Evolutionary conservation across 164 flowering plant genomes (phyloP), one percentile per base, ranked within the genome.

Genomic region (Dillenia suffruticosa): DNA sequence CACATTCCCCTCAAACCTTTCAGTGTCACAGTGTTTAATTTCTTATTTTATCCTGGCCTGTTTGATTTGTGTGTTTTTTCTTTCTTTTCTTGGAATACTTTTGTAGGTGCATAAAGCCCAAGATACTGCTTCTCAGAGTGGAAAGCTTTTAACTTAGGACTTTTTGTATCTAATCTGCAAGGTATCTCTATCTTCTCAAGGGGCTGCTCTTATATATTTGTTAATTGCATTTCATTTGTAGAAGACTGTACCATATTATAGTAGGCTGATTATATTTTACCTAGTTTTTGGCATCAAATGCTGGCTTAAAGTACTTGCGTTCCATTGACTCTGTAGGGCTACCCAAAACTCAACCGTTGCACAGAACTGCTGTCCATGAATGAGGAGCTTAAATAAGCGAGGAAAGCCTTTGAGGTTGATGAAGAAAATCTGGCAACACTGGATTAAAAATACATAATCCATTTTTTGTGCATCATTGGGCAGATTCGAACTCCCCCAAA

Each of bases 311-410:
- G 40, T 24, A 10, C 5, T 17, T 24, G 44, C 17, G 9, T 11
- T 3, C 17, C 11, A 67, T 63, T 58, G 8, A 56, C 40, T 52
- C 9, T 70, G 66, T 73, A 89, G 98, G 96, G 90, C 66, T 8
- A 46, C 54, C 94, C 89, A 47, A 90, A 90, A 68, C 84, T 93
- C 9, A 83, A 90, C 63, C 87, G 98, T 10, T 85, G 90, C 68
- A 83, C 79, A 26, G 96, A 93, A 59, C 69, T 90, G 69, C 63
- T 93, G 54, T 78, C 94, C 0, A 93, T 93, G 97, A 83, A 93
- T 64, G 98, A 90, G 75, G 98, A 93, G 82, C 89, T 93, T 56
- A 90, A 93, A 72, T 92, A 90, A 69, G 98, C 94, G 8, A 82
- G 94, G 75, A 93, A 88, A 70, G 93, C 90, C 56, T 88, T 93